Evolutionary conservation across 176 grass and related monocot species (phyloP), one percentile per base, ranked within the genome.

Genomic region (Oryza coarctata): DNA sequence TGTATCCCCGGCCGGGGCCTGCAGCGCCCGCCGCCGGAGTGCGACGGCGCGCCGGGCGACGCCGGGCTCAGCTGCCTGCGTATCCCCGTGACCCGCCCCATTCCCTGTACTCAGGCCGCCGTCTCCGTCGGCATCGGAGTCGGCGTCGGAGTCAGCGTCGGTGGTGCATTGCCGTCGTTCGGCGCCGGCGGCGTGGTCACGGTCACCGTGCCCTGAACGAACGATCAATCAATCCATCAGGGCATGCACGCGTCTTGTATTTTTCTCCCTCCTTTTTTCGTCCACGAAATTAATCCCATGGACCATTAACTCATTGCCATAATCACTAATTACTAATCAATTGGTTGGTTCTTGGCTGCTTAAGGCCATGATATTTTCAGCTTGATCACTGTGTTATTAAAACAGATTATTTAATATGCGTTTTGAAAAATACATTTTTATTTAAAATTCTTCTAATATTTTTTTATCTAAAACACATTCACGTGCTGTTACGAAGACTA

Each of bases 21-120:
- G 92, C 95, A 98, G 78, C 89, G 95, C 77, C 79, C 95, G 64
- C 90, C 75, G 70, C 88, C 91, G 6, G 92, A 98, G 75, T 98
- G 95, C 79, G 86, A 76, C 23, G 90, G 33, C 6, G 69, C 84
- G 3, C 71, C 86, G 0, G 84, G 92, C 3, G 79, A 83, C 15
- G 90, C 64, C 9, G 92, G 90, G 1, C 85, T 93, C 38, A 94
- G 95, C 82, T 98, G 95, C 80, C 85, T 94, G 38, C 85, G 77
- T 32, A 90, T 94, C 33, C 94, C 92, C 0, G 82, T 82, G 5
- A 60, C 82, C 3, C 64, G 68, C 20, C 82, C 88, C 0, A 70
- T 67, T 2, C 86, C 86, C 20, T 94, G 92, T 47, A 81, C 35
- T 14, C 47, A 63, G 14, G 80, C 89, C 28, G 60, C 76, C 4